Conservation (phyloP, 129 eudicot genomes). For the Escallonia rubra region DNA sequence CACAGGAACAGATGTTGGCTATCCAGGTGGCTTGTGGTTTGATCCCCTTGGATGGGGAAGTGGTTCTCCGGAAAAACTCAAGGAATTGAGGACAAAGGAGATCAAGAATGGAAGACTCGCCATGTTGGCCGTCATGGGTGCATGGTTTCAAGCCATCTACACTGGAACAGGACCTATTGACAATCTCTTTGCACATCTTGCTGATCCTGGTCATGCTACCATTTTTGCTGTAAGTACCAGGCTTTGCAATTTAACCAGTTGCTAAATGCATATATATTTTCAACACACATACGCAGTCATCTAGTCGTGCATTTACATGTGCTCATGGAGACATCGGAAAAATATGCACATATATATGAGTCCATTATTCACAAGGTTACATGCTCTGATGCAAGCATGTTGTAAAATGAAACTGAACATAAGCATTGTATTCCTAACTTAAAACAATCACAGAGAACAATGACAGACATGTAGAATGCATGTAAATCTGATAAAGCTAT, state of each 20-base stretch:
- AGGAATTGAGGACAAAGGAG: conserved; percentile 97
- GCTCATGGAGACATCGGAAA: not conserved
- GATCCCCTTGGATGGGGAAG: conserved; percentile 96
- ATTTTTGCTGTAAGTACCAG: conserved; percentile 81
- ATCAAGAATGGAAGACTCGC: conserved; percentile 97
- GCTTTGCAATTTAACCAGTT: not conserved
- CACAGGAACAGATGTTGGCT: conserved; percentile 97
- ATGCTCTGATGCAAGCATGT: not conserved
- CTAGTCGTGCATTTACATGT: not conserved
- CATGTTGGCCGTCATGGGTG: conserved; percentile 99
- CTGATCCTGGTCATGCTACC: conserved; percentile 99
- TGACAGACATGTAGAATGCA: not conserved
- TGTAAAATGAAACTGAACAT: not conserved
- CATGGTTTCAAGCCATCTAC: conserved; percentile 96
- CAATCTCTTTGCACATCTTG: conserved; percentile 94
- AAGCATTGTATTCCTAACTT: not conserved
- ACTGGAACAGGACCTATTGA: conserved; percentile 99
- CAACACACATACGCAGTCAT: not conserved
- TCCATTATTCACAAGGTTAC: not conserved
- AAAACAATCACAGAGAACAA: not conserved
- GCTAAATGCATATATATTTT: too few species aligned
- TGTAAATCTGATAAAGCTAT: not conserved
- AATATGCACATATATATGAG: not conserved
- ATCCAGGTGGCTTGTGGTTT: conserved; percentile 99
- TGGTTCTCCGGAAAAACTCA: conserved; percentile 72